Evolutionary conservation across 1,284 basidiomycete genomes (phyloP).

Genomic region (Caloboletus firmus): DNA sequence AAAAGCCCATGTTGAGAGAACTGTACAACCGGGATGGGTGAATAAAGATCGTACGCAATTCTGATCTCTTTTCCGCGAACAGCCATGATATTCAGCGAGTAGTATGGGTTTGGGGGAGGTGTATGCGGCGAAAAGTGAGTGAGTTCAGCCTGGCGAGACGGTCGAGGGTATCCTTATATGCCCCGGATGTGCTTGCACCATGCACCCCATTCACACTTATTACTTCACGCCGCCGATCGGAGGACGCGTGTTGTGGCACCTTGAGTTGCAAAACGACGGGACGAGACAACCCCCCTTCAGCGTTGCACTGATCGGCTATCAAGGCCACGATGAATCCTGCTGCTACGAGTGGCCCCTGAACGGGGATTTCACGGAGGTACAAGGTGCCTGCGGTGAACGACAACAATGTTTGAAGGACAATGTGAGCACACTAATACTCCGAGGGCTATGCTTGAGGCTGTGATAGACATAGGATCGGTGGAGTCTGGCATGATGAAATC

Average conservation of each 20-base stretch:
- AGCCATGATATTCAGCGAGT: slow-evolving; percentile 24
- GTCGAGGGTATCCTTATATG: slow-evolving; percentile 19
- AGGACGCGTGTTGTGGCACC: slow-evolving; percentile 17
- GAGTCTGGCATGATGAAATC: slow-evolving; percentile 20
- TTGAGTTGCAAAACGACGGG: neutral
- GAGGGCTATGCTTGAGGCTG: slow-evolving; percentile 4
- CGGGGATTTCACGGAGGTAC: slow-evolving; percentile 22
- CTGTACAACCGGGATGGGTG: neutral
- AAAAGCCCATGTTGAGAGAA: slow-evolving; percentile 1
- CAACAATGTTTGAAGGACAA: neutral
- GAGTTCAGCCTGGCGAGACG: slow-evolving; percentile 2
- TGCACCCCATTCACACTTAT: slow-evolving; percentile 21
- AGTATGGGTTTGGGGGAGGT: neutral
- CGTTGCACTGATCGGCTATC: slow-evolving; percentile 31
- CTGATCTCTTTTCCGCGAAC: slow-evolving; percentile 31
- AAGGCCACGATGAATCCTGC: slow-evolving; percentile 32
- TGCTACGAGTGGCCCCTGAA: slow-evolving; percentile 11
- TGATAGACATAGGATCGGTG: slow-evolving; percentile 3
- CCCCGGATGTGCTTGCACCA: slow-evolving; percentile 5
- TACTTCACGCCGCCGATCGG: slow-evolving; percentile 6
- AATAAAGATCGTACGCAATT: slow-evolving; percentile 30
- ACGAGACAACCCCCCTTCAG: slow-evolving; percentile 17
- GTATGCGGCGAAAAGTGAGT: neutral
- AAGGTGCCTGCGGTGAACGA: slow-evolving; percentile 3
- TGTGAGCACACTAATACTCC: slow-evolving; percentile 6